Percentiles rank a stretch among this genome's conserved stretches.
phyloP scores from a whole-genome alignment of 2,329 filamentous ascomycete species.

The Sporothrix euskadiensis region DNA sequence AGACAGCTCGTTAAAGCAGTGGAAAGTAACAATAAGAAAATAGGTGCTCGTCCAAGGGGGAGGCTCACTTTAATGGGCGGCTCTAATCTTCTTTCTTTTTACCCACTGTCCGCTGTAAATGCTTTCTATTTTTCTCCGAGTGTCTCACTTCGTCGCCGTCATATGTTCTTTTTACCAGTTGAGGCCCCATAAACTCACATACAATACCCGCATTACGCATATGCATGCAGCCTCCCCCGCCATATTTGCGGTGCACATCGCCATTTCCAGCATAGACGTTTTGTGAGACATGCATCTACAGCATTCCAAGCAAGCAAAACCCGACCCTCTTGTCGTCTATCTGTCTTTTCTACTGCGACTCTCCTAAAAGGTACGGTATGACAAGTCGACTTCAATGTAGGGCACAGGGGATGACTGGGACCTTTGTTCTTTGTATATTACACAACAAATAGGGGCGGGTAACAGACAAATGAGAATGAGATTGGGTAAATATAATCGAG shows the following conservation, averaged over 20 bases:
- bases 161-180: not conserved
- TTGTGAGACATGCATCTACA: constrained; percentile 19
- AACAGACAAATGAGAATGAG: constrained; percentile 6
- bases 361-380: not conserved
- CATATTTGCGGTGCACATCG: constrained; percentile 14
- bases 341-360: not conserved
- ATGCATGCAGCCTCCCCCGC: constrained; percentile 9
- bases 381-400: not conserved
- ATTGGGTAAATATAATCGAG: not conserved
- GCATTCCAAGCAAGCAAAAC: constrained; percentile 3
- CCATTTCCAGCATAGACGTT: not conserved
- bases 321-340: not conserved
- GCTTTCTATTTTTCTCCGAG: not conserved
- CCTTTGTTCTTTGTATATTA: not conserved
- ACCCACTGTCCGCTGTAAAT: not conserved
- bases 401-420: not conserved
- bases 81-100: not conserved
- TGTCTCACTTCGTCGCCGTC: not conserved
- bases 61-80: not conserved
- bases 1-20: not conserved
- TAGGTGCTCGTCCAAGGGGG: not conserved
- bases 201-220: not conserved
- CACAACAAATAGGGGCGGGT: not conserved
- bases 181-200: not conserved
- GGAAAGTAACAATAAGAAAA: not conserved